These are phyloP conservation scores for Diplocarpon mali DNA, from an alignment of 2,329 filamentous ascomycete species.

Conservation along the genomic window DNA sequence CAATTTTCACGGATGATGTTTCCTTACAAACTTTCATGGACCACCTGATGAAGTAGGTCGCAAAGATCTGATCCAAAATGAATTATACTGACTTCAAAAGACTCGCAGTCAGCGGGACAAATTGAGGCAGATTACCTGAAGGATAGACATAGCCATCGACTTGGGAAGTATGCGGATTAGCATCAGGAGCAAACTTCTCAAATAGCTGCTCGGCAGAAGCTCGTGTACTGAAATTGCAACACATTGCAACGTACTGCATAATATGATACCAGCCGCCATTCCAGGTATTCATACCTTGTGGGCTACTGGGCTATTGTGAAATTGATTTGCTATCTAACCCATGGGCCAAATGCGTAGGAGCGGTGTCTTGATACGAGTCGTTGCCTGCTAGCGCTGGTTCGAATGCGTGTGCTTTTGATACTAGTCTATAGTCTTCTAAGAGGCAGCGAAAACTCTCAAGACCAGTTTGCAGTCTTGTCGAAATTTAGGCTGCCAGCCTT, in stretches of 20 bases:
- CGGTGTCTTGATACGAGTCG: too few relatives aligned
- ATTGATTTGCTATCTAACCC: too few relatives aligned
- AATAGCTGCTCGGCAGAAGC: background rate
- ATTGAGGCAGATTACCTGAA: slow-evolving; percentile 30
- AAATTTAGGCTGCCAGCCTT: too few relatives aligned
- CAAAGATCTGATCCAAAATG: background rate
- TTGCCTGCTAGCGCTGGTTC: too few relatives aligned
- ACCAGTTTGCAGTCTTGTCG: too few relatives aligned
- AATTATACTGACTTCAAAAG: slow-evolving; percentile 26
- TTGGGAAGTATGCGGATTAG: background rate
- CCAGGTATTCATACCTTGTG: background rate
- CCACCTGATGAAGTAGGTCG: slow-evolving; percentile 93
- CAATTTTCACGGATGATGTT: slow-evolving; percentile 98
- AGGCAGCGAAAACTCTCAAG: too few relatives aligned
- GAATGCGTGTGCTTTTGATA: too few relatives aligned
- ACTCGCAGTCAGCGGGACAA: slow-evolving; percentile 53
- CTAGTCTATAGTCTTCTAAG: too few relatives aligned
- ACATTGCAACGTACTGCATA: background rate
- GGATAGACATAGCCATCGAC: background rate
- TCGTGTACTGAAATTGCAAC: background rate
- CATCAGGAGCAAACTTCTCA: background rate
- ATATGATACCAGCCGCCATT: background rate
- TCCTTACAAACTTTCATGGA: slow-evolving; percentile 99
- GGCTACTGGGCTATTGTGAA: too few relatives aligned
- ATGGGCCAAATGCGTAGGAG: too few relatives aligned